Percentiles rank a stretch among this genome's conserved stretches.
phyloP scores from a whole-genome alignment of 345 rosid species.

The Excoecaria agallocha region DNA sequence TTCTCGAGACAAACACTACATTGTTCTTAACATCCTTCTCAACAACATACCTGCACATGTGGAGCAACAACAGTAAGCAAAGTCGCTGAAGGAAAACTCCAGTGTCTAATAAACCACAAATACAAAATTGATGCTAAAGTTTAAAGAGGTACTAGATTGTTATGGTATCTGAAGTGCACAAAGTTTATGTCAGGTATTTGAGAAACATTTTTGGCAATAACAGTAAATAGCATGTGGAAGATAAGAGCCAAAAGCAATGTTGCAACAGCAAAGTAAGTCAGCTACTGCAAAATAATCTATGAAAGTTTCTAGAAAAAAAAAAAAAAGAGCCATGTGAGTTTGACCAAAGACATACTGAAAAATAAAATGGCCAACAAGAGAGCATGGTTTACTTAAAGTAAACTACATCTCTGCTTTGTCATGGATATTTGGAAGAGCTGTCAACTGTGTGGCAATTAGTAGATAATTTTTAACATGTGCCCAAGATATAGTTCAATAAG shows the following conservation, averaged over 20 bases:
- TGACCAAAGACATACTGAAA: not conserved
- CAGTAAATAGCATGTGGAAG: not conserved
- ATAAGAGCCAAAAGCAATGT: no score
- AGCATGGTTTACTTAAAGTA: not conserved
- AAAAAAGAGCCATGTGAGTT: not conserved
- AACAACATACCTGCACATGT: conserved; percentile 72
- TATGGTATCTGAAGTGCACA: conserved; percentile 1
- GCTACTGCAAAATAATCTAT: not conserved
- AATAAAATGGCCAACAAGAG: not conserved
- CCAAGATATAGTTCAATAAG: conserved; percentile 8
- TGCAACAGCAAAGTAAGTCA: not conserved
- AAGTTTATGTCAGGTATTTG: not conserved
- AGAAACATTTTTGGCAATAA: not conserved
- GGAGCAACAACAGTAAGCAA: not conserved
- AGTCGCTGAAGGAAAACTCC: not conserved
- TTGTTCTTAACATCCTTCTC: conserved; percentile 77
- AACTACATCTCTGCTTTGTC: not conserved
- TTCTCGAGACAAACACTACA: conserved; percentile 83
- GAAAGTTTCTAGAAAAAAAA: not conserved
- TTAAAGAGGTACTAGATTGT: not conserved
- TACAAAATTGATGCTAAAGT: not conserved
- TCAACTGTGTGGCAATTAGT: not conserved
- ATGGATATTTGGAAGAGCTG: not conserved
- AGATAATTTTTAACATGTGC: not conserved
- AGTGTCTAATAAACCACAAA: not conserved